Base-by-base conservation (phyloP, 2,329 filamentous ascomycete species). In the Colletotrichum lini region DNA sequence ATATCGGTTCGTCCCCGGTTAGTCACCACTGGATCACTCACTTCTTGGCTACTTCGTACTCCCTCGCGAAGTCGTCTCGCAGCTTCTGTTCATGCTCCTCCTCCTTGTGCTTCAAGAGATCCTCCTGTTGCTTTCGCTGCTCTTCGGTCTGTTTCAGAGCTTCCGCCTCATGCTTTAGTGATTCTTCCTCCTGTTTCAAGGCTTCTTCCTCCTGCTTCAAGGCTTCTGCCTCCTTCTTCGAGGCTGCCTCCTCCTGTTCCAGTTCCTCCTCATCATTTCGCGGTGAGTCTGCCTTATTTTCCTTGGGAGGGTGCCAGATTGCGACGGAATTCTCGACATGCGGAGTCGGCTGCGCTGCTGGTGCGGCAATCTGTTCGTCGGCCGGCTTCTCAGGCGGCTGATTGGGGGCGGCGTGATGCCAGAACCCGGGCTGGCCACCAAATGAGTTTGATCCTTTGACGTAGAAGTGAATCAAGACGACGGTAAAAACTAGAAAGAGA, bases 41-140 rank as follows among this genome's bases (percentile, higher is more conserved):
- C 82, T 82, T 79, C 44, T 80, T 78, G 21, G 81, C 82, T 18
- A 80, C 79, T 65, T 80, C 79, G 74, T 84, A 84, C 56, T 74
- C 72, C 18, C 54, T 77, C 58, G 75, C 75, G 54, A 78, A 77
- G 26, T 79, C 77, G 30, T 80, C 77, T 18, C 78, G 72, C 60
- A 79, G 75, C 35, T 72, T 72, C 70, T 77, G 78, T 56, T 79
- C 75, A 26, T 79, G 73, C 18, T 65, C 66, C 49, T 70, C 53
- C 16, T 73, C 64, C 21, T 68, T 40, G 53, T 68, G 64, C 58
- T 54, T 35, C 9, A 21, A 49, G 12, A 65, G 47, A 2, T 61
- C 69, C 18, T 54, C 50, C 15, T 10, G 30, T 35, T 53, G 50
- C 30, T 53, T 53, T 10, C 30, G 50, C 50, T 53, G 23, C 50